Evolutionary conservation across 352 stramenopile genomes (phyloP).

Genomic region (Globisporangium nodosum): DNA sequence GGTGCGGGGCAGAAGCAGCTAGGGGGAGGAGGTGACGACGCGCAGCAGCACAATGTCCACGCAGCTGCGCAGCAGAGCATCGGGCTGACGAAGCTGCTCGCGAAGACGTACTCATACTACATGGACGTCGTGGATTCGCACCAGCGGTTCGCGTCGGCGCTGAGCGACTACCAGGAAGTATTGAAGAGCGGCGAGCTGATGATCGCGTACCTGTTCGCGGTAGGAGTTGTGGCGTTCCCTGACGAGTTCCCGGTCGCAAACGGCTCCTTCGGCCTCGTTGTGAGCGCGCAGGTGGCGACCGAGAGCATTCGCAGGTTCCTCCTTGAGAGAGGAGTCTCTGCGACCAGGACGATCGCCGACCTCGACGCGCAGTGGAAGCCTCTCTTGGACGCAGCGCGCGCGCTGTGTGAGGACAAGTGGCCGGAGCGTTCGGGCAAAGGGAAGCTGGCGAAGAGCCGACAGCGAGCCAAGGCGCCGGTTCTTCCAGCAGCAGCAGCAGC

Average conservation of each 20-base stretch:
- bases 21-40: no score
- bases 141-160: slow-evolving; percentile 21
- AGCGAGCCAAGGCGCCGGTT: slow-evolving; percentile 15
- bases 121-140: slow-evolving; percentile 42
- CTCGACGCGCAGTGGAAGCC: slow-evolving; percentile 22
- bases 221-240: slow-evolving; percentile 18
- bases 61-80: background rate
- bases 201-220: slow-evolving; percentile 36
- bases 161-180: slow-evolving; percentile 20
- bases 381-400: slow-evolving; percentile 28
- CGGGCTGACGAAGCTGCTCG: slow-evolving; percentile 41
- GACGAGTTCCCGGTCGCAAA: slow-evolving; percentile 10
- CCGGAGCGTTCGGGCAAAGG: slow-evolving; percentile 48
- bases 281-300: slow-evolving; percentile 3
- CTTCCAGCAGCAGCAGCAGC: background rate
- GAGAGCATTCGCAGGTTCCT: background rate
- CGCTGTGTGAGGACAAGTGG: slow-evolving; percentile 64
- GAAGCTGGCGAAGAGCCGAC: slow-evolving; percentile 27
- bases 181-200: slow-evolving; percentile 35
- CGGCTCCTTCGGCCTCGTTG: no score
- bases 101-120: slow-evolving; percentile 59
- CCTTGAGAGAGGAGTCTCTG: background rate
- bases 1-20: no score
- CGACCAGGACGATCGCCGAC: background rate
- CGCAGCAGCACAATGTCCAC: background rate